Evolutionary conservation across 2,329 filamentous ascomycete genomes (phyloP).

Genomic region (Colletotrichum plurivorum): DNA sequence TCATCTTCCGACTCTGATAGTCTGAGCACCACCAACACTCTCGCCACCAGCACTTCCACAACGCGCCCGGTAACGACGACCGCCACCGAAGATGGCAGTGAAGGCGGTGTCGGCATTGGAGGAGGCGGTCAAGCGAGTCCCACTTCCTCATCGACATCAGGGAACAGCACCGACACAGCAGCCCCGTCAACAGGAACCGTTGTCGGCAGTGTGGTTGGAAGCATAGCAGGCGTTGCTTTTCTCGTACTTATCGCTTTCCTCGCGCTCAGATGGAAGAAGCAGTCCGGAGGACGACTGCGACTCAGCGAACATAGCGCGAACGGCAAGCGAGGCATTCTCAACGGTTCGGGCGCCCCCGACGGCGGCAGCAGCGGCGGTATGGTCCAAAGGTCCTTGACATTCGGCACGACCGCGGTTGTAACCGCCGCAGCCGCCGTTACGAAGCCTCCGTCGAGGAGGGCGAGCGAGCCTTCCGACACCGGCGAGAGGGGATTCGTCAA

Average conservation of each 20-base stretch:
- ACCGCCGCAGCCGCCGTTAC: constrained; percentile 33
- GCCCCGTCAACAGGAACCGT: constrained; percentile 48
- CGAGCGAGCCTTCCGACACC: constrained; percentile 49
- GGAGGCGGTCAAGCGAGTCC: constrained; percentile 12
- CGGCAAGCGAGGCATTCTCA: constrained; percentile 49
- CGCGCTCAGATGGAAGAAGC: constrained; percentile 70
- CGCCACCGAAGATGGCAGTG: constrained; percentile 16
- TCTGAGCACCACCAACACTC: constrained; percentile 19
- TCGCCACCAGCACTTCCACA: constrained; percentile 32
- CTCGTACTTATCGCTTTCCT: constrained; percentile 68
- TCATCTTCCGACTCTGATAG: constrained; percentile 2
- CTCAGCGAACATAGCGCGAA: constrained; percentile 56
- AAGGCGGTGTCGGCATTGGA: constrained; percentile 17
- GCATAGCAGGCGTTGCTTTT: constrained; percentile 71
- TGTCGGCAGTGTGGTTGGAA: constrained; percentile 70
- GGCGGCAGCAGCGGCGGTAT: constrained; percentile 52
- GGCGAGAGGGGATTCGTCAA: constrained; percentile 74
- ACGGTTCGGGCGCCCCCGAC: constrained; percentile 43
- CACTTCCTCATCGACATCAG: constrained; percentile 44
- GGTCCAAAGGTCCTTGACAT: constrained; percentile 61
- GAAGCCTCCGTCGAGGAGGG: constrained; percentile 53
- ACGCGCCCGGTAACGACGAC: neutral
- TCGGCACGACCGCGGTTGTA: constrained; percentile 41
- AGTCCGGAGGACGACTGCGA: constrained; percentile 59
- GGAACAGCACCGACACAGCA: constrained; percentile 18